Conservation (phyloP, 306 rosid genomes). For the Medicago truncatula region MtrunA17r5.0-ANR NC_053046.1:7660501-7661000, state of each 20-base stretch:
- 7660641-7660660: conserved; percentile 19
- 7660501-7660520: neutral
- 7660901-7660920: conserved; percentile 99
- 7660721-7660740: no score
- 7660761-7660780: conserved; percentile 8
- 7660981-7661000: conserved; percentile 99
- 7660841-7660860: conserved; percentile 97
- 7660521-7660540: neutral
- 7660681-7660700: no score
- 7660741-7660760: neutral
- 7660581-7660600: neutral
- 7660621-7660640: neutral
- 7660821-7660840: conserved; percentile 54
- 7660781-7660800: neutral
- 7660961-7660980: conserved; percentile 97
- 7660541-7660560: neutral
- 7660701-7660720: no score
- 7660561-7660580: conserved; percentile 8
- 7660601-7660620: neutral
- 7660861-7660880: conserved; percentile 98
- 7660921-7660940: conserved; percentile 99
- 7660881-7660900: conserved; percentile 99
- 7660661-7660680: no score
- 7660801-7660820: conserved; percentile 11
- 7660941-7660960: conserved; percentile 97